These are phyloP conservation scores for Paragyromitra xinjiangensis DNA, from an alignment of 495 filamentous ascomycete species.

Conservation along the genomic window DNA sequence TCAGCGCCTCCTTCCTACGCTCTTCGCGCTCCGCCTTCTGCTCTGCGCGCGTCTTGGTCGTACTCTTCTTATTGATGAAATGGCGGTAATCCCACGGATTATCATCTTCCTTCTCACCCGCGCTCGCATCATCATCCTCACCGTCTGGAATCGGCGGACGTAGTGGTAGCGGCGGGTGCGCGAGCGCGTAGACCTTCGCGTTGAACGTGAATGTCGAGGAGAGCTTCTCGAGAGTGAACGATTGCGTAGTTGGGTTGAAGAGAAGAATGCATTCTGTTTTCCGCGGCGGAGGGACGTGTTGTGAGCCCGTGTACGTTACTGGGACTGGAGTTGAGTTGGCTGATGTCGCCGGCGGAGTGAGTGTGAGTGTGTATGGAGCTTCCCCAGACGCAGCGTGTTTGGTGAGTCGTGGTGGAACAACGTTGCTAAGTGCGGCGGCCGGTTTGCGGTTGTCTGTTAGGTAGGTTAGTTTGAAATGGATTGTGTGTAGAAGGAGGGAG, in stretches of 20 bases:
- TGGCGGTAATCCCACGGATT: slow-evolving; percentile 56
- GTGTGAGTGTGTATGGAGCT: slow-evolving; percentile 45
- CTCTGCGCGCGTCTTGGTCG: slow-evolving; percentile 50
- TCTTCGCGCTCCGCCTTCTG: slow-evolving; percentile 53
- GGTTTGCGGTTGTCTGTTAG: slow-evolving; percentile 16
- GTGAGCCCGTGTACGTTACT: slow-evolving; percentile 44
- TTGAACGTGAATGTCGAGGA: slow-evolving; percentile 55
- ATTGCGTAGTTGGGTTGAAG: slow-evolving; percentile 52
- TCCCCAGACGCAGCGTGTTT: slow-evolving; percentile 48
- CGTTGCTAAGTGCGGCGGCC: slow-evolving; percentile 14
- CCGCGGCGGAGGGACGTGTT: slow-evolving; percentile 39
- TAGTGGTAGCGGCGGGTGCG: slow-evolving; percentile 47
- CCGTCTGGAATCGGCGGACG: slow-evolving; percentile 46
- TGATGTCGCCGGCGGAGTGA: slow-evolving; percentile 31
- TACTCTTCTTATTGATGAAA: slow-evolving; percentile 56
- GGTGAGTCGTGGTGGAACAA: slow-evolving; percentile 41
- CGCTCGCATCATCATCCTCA: slow-evolving; percentile 51
- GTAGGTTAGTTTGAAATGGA: not conserved
- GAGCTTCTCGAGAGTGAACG: slow-evolving; percentile 56
- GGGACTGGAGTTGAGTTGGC: slow-evolving; percentile 18
- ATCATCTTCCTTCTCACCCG: slow-evolving; percentile 52
- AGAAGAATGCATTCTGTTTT: slow-evolving; percentile 55
- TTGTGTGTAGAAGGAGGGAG: slow-evolving; percentile 7
- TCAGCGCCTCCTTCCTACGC: slow-evolving; percentile 52
- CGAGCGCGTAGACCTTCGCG: slow-evolving; percentile 52